These are phyloP conservation scores for Neonothopanus nambi DNA, from an alignment of 1,284 basidiomycete genomes.

Conservation along the genomic window DNA sequence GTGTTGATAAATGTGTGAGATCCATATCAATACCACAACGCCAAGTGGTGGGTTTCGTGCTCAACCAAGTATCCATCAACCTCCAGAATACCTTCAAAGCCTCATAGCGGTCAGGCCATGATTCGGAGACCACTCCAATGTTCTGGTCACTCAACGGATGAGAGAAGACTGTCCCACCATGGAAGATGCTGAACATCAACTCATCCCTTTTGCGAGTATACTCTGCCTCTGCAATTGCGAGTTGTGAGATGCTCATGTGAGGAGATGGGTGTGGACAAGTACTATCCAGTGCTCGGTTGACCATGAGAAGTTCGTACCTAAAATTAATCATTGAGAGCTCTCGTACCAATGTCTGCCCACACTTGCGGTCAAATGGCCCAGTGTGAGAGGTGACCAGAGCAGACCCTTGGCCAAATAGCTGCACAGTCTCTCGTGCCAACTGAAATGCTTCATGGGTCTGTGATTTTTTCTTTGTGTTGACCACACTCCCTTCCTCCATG, in stretches of 20 bases:
- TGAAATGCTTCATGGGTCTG: not conserved
- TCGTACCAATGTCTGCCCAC: not conserved
- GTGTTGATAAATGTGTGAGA: not conserved
- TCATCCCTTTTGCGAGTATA: not conserved
- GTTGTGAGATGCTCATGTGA: not conserved
- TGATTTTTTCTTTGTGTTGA: not conserved
- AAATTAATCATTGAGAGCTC: conserved; percentile 6
- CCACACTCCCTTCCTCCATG: not conserved
- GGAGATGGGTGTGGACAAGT: not conserved
- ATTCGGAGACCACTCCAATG: not conserved
- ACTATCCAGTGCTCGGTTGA: not conserved
- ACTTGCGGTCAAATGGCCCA: not conserved
- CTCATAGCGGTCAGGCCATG: not conserved
- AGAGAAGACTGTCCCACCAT: not conserved
- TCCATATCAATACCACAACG: not conserved
- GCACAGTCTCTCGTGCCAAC: not conserved
- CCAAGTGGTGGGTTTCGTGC: not conserved
- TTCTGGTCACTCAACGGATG: not conserved
- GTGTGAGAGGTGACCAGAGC: not conserved
- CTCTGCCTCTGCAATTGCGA: not conserved
- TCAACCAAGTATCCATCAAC: conserved; percentile 6
- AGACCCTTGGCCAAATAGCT: not conserved
- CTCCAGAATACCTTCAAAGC: not conserved
- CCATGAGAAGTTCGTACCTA: not conserved
- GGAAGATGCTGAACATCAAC: not conserved